Evolutionary conservation across 2,329 filamentous ascomycete species (phyloP), one percentile per base, ranked within the genome.

Genomic region (Scopulariopsis brevicaulis): DNA sequence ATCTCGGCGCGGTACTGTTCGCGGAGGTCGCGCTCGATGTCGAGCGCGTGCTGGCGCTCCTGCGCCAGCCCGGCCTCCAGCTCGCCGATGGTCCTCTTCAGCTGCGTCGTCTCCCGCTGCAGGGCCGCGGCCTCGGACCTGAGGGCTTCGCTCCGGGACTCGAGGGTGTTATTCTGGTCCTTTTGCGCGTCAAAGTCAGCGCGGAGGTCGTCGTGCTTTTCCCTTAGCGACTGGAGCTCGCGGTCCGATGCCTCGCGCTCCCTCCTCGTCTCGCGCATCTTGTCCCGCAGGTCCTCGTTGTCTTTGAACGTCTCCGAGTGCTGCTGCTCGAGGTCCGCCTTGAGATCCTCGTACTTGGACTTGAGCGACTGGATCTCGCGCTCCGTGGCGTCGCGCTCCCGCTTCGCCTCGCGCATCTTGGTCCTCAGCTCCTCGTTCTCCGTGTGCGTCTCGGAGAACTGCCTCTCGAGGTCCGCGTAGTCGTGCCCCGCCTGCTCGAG

Each of bases 141-240:
- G 28, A 91, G 70, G 5, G 84, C 76, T 62, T 90, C 83, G 64
- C 90, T 83, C 4, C 86, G 84, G 53, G 77, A 80, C 65, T 89
- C 85, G 20, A 91, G 73, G 14, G 89, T 70, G 56, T 84, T 80
- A 67, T 89, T 90, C 68, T 90, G 86, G 61, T 85, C 82, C 1
- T 74, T 72, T 55, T 78, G 77, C 59, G 77, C 71, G 60, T 82
- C 74, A 1, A 89, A 69, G 25, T 90, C 86, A 55, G 77, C 77
- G 59, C 84, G 77, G 0, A 79, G 72, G 56, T 82, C 73, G 55
- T 81, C 74, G 3, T 88, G 67, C 62, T 80, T 80, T 22, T 74
- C 66, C 32, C 64, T 63, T n/a, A 67, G 61, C 37, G 63, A 65
- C 46, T 67, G 67, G n/a, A 74, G 66, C 40, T 76, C 71, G 34